Percentiles rank a stretch among this genome's conserved stretches.
These are phyloP conservation scores for Nitzschia sp. DNA, from an alignment of 108 stramenopile genomes.

Conservation along the genomic window DNA sequence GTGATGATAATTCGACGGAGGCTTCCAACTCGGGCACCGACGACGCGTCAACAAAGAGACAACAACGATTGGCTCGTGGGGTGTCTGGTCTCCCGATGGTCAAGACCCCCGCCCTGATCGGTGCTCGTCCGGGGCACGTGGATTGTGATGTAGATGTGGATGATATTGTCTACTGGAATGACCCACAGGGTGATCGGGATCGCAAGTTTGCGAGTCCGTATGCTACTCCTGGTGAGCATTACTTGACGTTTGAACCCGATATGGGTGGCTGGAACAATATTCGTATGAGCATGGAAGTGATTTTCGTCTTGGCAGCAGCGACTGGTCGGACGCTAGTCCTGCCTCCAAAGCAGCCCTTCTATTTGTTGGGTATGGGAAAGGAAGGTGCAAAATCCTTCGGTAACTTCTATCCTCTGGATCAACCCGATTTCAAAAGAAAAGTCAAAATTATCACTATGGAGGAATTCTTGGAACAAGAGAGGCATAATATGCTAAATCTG, in stretches of 20 bases:
- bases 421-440: constrained; percentile 32
- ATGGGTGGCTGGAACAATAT: constrained; percentile 78
- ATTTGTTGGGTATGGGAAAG: constrained; percentile 57
- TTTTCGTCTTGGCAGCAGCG: constrained; percentile 75
- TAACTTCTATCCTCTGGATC: constrained; percentile 44
- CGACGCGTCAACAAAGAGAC: not conserved
- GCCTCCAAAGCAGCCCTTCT: constrained; percentile 82
- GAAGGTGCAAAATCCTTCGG: constrained; percentile 45
- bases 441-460: constrained; percentile 53
- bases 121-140: constrained; percentile 67
- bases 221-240: constrained; percentile 20
- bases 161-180: constrained; percentile 81
- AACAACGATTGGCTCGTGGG: constrained; percentile 55
- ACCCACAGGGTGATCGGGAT: constrained; percentile 64
- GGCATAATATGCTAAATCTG: constrained; percentile 17
- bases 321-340: constrained; percentile 86
- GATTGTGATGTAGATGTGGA: constrained; percentile 71
- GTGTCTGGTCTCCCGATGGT: constrained; percentile 72
- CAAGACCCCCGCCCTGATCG: constrained; percentile 71
- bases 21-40: not conserved
- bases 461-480: constrained; percentile 56
- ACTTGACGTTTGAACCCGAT: constrained; percentile 75
- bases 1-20: not conserved
- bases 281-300: constrained; percentile 69
- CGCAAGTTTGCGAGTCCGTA: constrained; percentile 58